These are phyloP conservation scores for Annulohypoxylon nitens DNA, from an alignment of 495 filamentous ascomycete species.

Conservation along the genomic window DNA sequence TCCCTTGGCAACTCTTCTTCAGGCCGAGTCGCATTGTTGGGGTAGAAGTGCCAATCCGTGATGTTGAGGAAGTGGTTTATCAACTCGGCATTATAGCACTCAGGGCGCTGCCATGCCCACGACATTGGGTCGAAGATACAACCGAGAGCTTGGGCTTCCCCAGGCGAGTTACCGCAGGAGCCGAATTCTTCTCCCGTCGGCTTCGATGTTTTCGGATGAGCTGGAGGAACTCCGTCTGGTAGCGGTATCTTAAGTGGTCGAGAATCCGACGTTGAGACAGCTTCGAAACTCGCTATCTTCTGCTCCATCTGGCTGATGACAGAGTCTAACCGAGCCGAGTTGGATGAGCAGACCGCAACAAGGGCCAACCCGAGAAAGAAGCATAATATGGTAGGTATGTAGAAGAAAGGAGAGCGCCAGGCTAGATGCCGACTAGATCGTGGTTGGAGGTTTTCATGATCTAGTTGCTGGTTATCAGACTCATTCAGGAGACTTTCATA, in stretches of 20 bases:
- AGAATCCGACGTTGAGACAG: not conserved
- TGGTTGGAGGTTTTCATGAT: constrained; percentile 2
- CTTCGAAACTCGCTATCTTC: not conserved
- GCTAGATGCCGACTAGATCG: not conserved
- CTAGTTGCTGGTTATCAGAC: constrained; percentile 4
- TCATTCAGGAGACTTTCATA: constrained; percentile 20
- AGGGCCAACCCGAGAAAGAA: constrained; percentile 9
- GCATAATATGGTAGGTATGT: constrained; percentile 4
- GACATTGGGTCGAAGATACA: constrained; percentile 37
- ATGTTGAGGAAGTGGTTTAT: constrained; percentile 28
- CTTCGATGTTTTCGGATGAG: constrained; percentile 8
- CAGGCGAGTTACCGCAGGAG: constrained; percentile 19
- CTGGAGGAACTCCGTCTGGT: not conserved
- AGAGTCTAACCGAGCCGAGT: constrained; percentile 7
- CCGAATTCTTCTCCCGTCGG: constrained; percentile 26
- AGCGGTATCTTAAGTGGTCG: not conserved
- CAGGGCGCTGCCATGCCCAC: constrained; percentile 24
- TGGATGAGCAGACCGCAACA: constrained; percentile 4
- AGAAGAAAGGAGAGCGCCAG: constrained; percentile 7
- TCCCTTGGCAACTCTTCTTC: constrained; percentile 17
- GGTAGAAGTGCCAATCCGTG: constrained; percentile 30
- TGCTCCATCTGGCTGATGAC: constrained; percentile 2
- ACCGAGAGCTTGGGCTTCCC: constrained; percentile 18
- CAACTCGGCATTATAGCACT: constrained; percentile 27
- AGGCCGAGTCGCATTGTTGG: constrained; percentile 15